Evolutionary conservation across 345 rosid species (phyloP).

Genomic region (Geranium rotundifolium): DNA sequence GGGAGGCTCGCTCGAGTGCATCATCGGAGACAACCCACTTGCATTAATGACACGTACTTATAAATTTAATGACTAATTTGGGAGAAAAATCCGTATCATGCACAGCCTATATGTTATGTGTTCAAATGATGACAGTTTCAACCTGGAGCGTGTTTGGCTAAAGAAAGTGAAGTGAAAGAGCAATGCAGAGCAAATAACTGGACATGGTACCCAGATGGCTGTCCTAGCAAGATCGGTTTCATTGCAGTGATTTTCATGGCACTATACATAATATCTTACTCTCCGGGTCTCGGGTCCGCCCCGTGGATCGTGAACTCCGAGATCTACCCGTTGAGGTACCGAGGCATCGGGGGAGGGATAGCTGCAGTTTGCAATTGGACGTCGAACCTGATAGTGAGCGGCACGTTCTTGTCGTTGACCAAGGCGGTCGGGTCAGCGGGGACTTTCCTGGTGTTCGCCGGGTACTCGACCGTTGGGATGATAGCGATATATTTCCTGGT

Average conservation of each 20-base stretch:
- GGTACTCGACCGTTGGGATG: slow-evolving; percentile 32
- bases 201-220: slow-evolving; percentile 51
- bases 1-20: too few species aligned
- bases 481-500: slow-evolving; percentile 49
- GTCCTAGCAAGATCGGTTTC: slow-evolving; percentile 72
- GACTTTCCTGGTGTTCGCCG: slow-evolving; percentile 60
- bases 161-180: slow-evolving; percentile 14
- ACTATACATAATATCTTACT: slow-evolving; percentile 47
- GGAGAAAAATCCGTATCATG: too few species aligned
- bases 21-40: too few species aligned
- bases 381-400: slow-evolving; percentile 63
- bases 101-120: too few species aligned
- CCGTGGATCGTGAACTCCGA: slow-evolving; percentile 91
- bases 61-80: too few species aligned
- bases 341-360: slow-evolving; percentile 83
- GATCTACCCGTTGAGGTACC: slow-evolving; percentile 70
- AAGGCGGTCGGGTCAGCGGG: slow-evolving; percentile 47
- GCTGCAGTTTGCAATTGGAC: slow-evolving; percentile 72
- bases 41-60: too few species aligned
- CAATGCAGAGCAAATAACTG: slow-evolving; percentile 27
- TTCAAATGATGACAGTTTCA: slow-evolving; percentile 16
- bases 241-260: slow-evolving; percentile 54
- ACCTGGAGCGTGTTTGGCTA: slow-evolving; percentile 66
- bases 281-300: slow-evolving; percentile 87
- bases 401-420: slow-evolving; percentile 45